Evolutionary conservation across 805 yeast genomes (phyloP), one percentile per base, ranked within the genome.

Genomic region (Candida jianshihensis): DNA sequence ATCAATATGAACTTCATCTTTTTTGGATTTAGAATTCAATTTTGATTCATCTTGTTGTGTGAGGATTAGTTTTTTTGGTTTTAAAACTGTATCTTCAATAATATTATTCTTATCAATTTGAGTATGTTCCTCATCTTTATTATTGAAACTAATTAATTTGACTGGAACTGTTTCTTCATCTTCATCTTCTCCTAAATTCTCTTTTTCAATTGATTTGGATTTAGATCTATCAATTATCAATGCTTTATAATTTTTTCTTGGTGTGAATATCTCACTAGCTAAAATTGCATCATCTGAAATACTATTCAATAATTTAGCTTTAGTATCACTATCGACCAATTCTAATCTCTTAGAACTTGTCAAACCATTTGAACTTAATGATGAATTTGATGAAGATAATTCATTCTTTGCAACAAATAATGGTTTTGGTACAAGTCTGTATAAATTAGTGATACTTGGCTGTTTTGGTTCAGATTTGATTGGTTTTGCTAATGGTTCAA

Each of bases 181-280:
- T 10, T 34, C 19, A 19, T 6, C 25, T 5, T n/a, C 9, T 12
- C 10, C 24, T 19, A 17, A 21, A 21, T 21, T 21, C 11, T 21
- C 24, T 8, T 19, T 26, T 19, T 29, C 24, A 10, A 33, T 29
- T 10, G 31, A 19, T 18, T 5, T 31, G 7, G 34, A 19, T 34
- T 26, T 37, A 18, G 38, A 38, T 39, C 69, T 70, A 30, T 75
- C 77, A 41, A 80, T 70, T 4, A 76, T 66, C 37, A 81, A 60
- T 41, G 70, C 67, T 34, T 73, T 73, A 43, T 73, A 66, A 40
- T 70, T 71, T 29, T 65, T 61, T 35, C 75, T 70, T 24, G 86
- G 86, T 4, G 80, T 73, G 54, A 84, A 83, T 5, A 83, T 75
- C 29, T 75, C 81, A n/a, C 86, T 75, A 3, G 81, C 65, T 41